Conservation (phyloP, 1,284 basidiomycete species). For the Austroboletus novae-zelandiae region DNA sequence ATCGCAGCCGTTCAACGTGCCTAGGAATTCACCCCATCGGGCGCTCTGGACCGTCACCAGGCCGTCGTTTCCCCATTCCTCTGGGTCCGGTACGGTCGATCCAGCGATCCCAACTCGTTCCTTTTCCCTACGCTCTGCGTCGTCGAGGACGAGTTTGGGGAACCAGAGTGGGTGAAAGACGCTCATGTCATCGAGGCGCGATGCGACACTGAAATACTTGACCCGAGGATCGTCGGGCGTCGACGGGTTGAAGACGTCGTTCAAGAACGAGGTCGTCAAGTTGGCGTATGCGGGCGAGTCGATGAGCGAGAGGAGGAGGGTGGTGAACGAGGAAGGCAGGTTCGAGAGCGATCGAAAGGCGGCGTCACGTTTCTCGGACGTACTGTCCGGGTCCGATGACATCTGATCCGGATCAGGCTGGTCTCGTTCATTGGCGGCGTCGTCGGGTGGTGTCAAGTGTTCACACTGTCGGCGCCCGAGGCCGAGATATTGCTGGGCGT, state of each 20-base stretch:
- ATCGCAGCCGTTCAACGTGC: slow-evolving; percentile 87
- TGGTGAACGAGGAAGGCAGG: slow-evolving; percentile 80
- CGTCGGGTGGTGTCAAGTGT: slow-evolving; percentile 20
- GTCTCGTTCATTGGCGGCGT: slow-evolving; percentile 4
- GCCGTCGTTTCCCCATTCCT: slow-evolving; percentile 90
- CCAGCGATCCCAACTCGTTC: slow-evolving; percentile 32
- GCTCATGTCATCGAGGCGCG: slow-evolving; percentile 68
- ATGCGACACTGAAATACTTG: slow-evolving; percentile 91
- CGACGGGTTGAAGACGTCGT: slow-evolving; percentile 85
- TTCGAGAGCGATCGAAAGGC: slow-evolving; percentile 47
- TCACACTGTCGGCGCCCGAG: slow-evolving; percentile 60
- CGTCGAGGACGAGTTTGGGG: slow-evolving; percentile 91
- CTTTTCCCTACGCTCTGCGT: slow-evolving; percentile 58
- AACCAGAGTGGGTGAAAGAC: slow-evolving; percentile 97
- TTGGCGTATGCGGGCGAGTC: slow-evolving; percentile 98
- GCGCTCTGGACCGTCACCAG: slow-evolving; percentile 89
- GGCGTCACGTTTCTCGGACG: slow-evolving; percentile 28
- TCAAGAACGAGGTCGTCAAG: slow-evolving; percentile 85
- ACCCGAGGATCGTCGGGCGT: slow-evolving; percentile 86
- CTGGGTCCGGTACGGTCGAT: slow-evolving; percentile 31
- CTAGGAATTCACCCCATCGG: slow-evolving; percentile 92
- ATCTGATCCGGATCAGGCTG: slow-evolving; percentile 13
- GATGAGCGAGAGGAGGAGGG: slow-evolving; percentile 85
- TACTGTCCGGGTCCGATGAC: slow-evolving; percentile 19
- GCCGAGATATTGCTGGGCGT: slow-evolving; percentile 75